Conservation (phyloP, 1,139 yeast genomes). For the Taphrina sp. region DNA sequence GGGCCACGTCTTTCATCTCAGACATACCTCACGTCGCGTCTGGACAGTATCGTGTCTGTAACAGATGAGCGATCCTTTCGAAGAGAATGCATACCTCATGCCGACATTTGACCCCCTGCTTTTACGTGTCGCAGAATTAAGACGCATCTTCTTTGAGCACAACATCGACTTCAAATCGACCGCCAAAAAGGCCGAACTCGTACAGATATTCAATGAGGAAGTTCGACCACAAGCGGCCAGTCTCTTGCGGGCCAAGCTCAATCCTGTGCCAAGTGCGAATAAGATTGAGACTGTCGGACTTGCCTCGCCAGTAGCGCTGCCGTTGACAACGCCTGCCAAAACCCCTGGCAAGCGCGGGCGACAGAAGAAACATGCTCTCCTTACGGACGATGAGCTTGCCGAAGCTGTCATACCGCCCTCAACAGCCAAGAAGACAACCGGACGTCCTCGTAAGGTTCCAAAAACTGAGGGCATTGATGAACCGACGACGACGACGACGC, state of each 20-base stretch:
- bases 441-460: conserved; percentile 27
- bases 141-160: conserved; percentile 60
- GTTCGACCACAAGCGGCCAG: conserved; percentile 49
- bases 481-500: neutral
- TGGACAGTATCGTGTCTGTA: too few relatives aligned
- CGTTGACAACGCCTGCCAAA: conserved; percentile 3
- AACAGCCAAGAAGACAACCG: conserved; percentile 4
- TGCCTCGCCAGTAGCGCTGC: conserved; percentile 3
- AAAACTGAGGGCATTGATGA: conserved; percentile 13
- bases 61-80: conserved; percentile 17
- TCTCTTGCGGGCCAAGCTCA: conserved; percentile 41
- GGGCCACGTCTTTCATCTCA: too few relatives aligned
- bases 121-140: conserved; percentile 62
- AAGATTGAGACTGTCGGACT: conserved; percentile 9
- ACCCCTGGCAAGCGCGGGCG: conserved; percentile 17
- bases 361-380: conserved; percentile 9
- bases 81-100: conserved; percentile 22
- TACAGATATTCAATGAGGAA: conserved; percentile 54
- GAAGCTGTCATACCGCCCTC: conserved; percentile 12
- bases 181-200: conserved; percentile 62
- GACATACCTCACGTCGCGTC: too few relatives aligned
- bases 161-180: conserved; percentile 57
- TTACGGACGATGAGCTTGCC: neutral
- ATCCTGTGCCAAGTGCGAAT: conserved; percentile 10
- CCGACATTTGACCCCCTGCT: conserved; percentile 62